Evolutionary conservation across 768 basidiomycete genomes (phyloP).

Genomic region (Leccinum variicolor): DNA sequence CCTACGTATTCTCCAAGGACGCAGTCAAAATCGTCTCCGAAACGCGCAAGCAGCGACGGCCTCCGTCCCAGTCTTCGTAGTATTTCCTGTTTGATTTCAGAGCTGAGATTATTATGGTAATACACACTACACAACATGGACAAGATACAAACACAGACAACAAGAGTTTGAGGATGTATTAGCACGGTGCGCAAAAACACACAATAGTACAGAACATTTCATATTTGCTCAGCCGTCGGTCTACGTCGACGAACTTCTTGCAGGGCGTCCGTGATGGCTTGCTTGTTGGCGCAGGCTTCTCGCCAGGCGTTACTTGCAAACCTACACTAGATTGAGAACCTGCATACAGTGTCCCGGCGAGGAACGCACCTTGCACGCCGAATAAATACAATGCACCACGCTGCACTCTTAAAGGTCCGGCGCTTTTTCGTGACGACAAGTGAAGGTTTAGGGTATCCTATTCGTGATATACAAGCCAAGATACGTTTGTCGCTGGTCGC

Average conservation of each 20-base stretch:
- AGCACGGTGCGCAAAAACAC: background rate
- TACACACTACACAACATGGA: slow-evolving; percentile 18
- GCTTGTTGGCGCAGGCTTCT: slow-evolving; percentile 56
- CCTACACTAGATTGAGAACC: slow-evolving; percentile 35
- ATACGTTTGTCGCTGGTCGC: slow-evolving; percentile 61
- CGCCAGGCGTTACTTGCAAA: slow-evolving; percentile 62
- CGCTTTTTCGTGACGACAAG: slow-evolving; percentile 37
- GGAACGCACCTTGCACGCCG: slow-evolving; percentile 56
- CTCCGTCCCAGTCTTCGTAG: slow-evolving; percentile 19
- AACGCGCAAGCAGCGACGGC: slow-evolving; percentile 30
- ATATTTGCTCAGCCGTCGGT: slow-evolving; percentile 18
- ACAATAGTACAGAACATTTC: slow-evolving; percentile 1
- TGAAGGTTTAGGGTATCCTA: slow-evolving; percentile 58
- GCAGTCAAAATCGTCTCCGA: slow-evolving; percentile 61
- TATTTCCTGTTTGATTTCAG: background rate
- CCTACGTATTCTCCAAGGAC: slow-evolving; percentile 73
- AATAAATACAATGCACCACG: slow-evolving; percentile 60
- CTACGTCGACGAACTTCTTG: slow-evolving; percentile 65
- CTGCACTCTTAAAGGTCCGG: slow-evolving; percentile 56
- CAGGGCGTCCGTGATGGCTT: slow-evolving; percentile 61
- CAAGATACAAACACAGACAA: slow-evolving; percentile 23
- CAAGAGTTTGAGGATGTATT: background rate
- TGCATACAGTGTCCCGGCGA: background rate
- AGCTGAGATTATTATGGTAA: slow-evolving; percentile 14
- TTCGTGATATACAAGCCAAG: slow-evolving; percentile 68